Evolutionary conservation across 2,329 filamentous ascomycete species (phyloP).

Genomic region (Metarhizium guizhouense): DNA sequence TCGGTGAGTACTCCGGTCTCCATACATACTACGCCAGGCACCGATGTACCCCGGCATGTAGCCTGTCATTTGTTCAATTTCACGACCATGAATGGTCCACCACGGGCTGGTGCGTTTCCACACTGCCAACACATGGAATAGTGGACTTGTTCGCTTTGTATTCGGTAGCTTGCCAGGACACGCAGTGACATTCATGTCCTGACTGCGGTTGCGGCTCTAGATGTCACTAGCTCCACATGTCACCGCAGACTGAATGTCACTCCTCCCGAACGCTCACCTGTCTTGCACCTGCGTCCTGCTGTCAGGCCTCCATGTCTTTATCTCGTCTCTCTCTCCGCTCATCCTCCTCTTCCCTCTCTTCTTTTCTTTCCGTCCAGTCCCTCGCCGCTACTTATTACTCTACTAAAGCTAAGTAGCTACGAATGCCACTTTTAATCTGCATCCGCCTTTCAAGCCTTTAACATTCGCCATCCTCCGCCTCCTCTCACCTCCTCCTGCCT

Average conservation of each 20-base stretch:
- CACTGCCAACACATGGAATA: too few species aligned
- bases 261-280: background rate
- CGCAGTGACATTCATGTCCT: too few species aligned
- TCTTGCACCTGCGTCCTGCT: background rate
- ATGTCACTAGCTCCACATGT: background rate
- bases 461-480: too few species aligned
- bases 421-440: too few species aligned
- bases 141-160: too few species aligned
- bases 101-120: too few species aligned
- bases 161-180: too few species aligned
- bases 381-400: too few species aligned
- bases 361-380: background rate
- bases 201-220: too few species aligned
- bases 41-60: too few species aligned
- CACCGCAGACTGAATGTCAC: background rate
- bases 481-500: background rate
- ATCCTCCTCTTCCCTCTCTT: background rate
- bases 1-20: background rate
- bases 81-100: background rate
- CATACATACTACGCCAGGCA: background rate
- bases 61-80: background rate
- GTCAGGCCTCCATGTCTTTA: background rate
- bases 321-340: slow-evolving; percentile 3
- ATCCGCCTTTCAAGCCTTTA: too few species aligned
- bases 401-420: too few species aligned